A percentile compares a stretch with the other conserved stretches of the same genome.
phyloP scores from a whole-genome alignment of 306 rosid genomes.

The Amphicarpaea edgeworthii region DNA sequence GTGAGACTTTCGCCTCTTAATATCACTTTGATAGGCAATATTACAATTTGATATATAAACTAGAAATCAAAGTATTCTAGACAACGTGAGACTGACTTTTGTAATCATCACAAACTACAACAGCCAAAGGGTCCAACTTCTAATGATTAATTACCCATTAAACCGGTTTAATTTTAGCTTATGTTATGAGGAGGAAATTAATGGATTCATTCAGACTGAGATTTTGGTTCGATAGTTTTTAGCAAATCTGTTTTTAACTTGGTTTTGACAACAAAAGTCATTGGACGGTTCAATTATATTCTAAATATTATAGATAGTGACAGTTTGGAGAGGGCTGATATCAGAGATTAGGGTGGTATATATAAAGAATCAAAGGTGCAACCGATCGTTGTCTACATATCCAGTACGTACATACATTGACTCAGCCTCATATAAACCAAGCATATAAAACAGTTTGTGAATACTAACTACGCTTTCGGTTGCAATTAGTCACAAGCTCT shows the following conservation, averaged over 20 bases:
- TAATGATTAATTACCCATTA: slow-evolving; percentile 32
- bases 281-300: not conserved
- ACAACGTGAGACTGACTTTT: too few species aligned
- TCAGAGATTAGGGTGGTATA: not conserved
- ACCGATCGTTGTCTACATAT: too few species aligned
- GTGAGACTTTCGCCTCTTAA: too few species aligned
- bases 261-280: not conserved
- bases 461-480: not conserved
- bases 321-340: not conserved
- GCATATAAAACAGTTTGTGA: not conserved
- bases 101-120: too few species aligned
- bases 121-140: slow-evolving; percentile 30
- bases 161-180: slow-evolving; percentile 18
- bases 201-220: not conserved
- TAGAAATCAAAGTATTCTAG: too few species aligned
- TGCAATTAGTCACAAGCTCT: slow-evolving; percentile 15
- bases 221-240: slow-evolving; percentile 10
- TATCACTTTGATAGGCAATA: too few species aligned
- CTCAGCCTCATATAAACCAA: slow-evolving; percentile 12
- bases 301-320: not conserved
- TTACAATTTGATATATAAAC: too few species aligned
- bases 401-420: not conserved
- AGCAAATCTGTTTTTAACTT: not conserved
- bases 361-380: not conserved
- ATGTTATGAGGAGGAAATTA: slow-evolving; percentile 6